Percentiles rank a stretch among this genome's conserved stretches.
These are phyloP conservation scores for Podaxis sp. DNA, from an alignment of 768 basidiomycete genomes.

Conservation along the genomic window DNA sequence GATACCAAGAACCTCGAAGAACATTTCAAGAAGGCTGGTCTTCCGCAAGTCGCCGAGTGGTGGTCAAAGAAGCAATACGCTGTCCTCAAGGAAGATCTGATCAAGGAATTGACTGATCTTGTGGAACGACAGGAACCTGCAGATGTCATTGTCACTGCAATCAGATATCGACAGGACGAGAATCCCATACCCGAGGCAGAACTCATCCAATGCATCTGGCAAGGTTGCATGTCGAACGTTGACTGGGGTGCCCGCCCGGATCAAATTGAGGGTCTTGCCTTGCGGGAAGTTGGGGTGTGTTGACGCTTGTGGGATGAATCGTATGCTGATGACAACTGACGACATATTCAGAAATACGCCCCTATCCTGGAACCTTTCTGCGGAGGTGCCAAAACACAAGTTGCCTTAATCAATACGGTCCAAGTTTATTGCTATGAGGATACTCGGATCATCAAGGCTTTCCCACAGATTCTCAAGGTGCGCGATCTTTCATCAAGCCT, in stretches of 20 bases:
- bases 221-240: slow-evolving; percentile 80
- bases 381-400: slow-evolving; percentile 82
- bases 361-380: slow-evolving; percentile 90
- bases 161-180: slow-evolving; percentile 72
- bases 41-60: slow-evolving; percentile 86
- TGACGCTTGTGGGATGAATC: not conserved
- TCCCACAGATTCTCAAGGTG: slow-evolving; percentile 92
- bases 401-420: slow-evolving; percentile 91
- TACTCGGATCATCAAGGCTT: slow-evolving; percentile 90
- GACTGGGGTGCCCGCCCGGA: slow-evolving; percentile 90
- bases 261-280: slow-evolving; percentile 85
- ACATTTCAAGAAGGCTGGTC: slow-evolving; percentile 78
- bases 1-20: slow-evolving; percentile 72
- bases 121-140: slow-evolving; percentile 64
- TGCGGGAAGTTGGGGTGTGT: slow-evolving; percentile 83
- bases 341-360: slow-evolving; percentile 62
- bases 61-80: slow-evolving; percentile 88
- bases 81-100: slow-evolving; percentile 73
- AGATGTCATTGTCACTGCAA: slow-evolving; percentile 67
- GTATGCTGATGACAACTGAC: not conserved
- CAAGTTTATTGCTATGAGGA: slow-evolving; percentile 97
- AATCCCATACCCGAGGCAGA: slow-evolving; percentile 83
- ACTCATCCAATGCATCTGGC: slow-evolving; percentile 87
- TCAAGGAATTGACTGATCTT: slow-evolving; percentile 64
- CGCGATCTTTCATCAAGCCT: slow-evolving; percentile 5